Base-by-base conservation (phyloP, 805 yeast species). In the Priceomyces castillae region DNA sequence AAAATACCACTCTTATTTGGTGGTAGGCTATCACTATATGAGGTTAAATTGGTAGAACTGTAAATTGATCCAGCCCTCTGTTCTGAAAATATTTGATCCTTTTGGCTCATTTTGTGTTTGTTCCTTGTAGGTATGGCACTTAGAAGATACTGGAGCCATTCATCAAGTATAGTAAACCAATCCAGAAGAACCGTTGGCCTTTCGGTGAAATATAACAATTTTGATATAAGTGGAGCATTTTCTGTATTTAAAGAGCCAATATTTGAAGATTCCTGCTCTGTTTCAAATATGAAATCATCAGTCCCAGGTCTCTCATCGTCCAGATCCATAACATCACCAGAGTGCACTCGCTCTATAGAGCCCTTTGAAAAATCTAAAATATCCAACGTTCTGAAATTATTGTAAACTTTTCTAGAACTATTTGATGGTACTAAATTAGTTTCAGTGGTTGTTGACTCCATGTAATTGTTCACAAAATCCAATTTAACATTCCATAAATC, bases 21-120 rank as follows among this genome's bases (percentile, higher is more conserved):
- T 4, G 25, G n/a, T 17, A 16, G n/a, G 9, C 15, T 18, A 3
- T 25, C 41, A 12, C 14, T 38, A 17, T 30, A 7, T 16, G 41
- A 16, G 7, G 20, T 30, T 5, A 17, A 4, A 31, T 18, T 39
- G 5, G 31, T 18, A 17, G 28, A 34, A 34, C 14, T 30, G 19
- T 30, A 19, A 23, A 36, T 26, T 22, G 41, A 52, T 36, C 55
- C 68, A 3, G 61, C 60, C 37, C 62, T 50, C 41, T 65, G 69
- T 41, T 64, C 66, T 3, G 59, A 55, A n/a, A 54, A 53, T 14
- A 66, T 57, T 44, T 65, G 71, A 40, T 66, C 72, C 39, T 61
- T 65, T 33, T 67, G 69, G 33, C 70, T 61, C 18, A 68, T 44
- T 22, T 57, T 61, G 11, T 42, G 41, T 35, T 54, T 59, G n/a